Percentiles rank a stretch among this genome's conserved stretches.
These are phyloP conservation scores for Leavenworthia alabamica DNA, from an alignment of 345 rosid genomes.

Conservation along the genomic window DNA sequence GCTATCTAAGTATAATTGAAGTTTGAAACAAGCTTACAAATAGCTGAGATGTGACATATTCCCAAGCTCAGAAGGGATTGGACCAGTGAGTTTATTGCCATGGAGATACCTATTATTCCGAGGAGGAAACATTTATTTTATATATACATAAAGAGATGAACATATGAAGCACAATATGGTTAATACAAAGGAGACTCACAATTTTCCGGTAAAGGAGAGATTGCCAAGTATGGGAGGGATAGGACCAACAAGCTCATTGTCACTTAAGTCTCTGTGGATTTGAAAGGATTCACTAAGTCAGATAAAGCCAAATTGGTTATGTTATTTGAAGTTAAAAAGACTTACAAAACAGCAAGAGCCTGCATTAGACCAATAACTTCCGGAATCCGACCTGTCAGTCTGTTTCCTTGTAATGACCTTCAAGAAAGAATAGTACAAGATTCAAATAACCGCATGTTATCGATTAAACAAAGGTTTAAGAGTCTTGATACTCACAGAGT, in stretches of 20 bases:
- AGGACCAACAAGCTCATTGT: conserved; percentile 69
- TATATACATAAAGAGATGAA: neutral
- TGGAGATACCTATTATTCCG: conserved; percentile 65
- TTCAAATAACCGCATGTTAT: no score
- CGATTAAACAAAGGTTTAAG: neutral
- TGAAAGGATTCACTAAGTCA: neutral
- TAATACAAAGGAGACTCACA: conserved; percentile 41
- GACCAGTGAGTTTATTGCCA: conserved; percentile 81
- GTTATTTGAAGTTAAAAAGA: neutral
- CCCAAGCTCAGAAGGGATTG: conserved; percentile 91
- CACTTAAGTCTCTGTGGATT: conserved; percentile 73
- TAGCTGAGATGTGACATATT: conserved; percentile 94
- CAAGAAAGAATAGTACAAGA: neutral
- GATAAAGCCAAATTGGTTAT: no score
- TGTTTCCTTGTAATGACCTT: conserved; percentile 92
- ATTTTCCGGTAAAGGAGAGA: conserved; percentile 74
- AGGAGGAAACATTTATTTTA: neutral
- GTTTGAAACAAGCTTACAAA: conserved; percentile 42
- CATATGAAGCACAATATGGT: neutral
- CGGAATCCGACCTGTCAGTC: conserved; percentile 68
- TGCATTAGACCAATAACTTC: conserved; percentile 94
- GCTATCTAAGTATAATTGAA: neutral
- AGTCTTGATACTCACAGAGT: conserved; percentile 79
- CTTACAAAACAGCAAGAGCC: conserved; percentile 96
- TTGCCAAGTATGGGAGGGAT: conserved; percentile 93